Base-by-base conservation (phyloP, 1,284 basidiomycete species). In the Caloboletus firmus region DNA sequence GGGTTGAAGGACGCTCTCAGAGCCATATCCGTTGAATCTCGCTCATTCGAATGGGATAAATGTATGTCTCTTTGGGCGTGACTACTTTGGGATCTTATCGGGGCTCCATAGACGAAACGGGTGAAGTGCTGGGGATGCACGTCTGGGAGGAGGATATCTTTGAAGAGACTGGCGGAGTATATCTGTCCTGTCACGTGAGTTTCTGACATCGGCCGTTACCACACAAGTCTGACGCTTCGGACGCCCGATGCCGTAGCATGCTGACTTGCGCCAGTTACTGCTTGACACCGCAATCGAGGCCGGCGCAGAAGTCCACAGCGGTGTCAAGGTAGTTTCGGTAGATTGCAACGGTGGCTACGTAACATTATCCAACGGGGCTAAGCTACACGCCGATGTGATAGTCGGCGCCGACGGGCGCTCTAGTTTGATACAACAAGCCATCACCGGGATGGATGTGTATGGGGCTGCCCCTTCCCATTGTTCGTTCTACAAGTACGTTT, bases 351-450 rank as follows among this genome's bases (percentile, higher is more conserved):
- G 62, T 42, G 44, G 65, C 31, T 60, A 57, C 48, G 68, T 80
- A 20, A 74, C 62, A 0, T 67, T 86, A 13, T 68, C 72, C 11
- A 74, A 74, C 4, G 83, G 84, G 9, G 74, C 78, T 49, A 67
- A 68, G 15, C 51, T 85, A 41, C 56, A 61, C 2, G 81, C 76
- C 9, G 81, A 88, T 60, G 74, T 87, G n/a, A 74, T 88, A 46
- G 70, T 89, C 35, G 85, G 84, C 18, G 84, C 86, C 0, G 86
- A 87, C 59, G 86, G 86, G 8, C 68, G 71, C 34, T 49, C 58
- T 2, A 57, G 68, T 18, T 13, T 61, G 42, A 39, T 65, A 28
- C 54, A 60, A 35, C 48, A 61, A 64, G 50, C 64, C 18, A 62
- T 58, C 18, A 18, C 46, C 4, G 63, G 56, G 3, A 49, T 50